A percentile compares a stretch with the other conserved stretches of the same genome.
Evolutionary conservation across 768 basidiomycete species (phyloP).

Genomic region (Neoboletus magnificus): DNA sequence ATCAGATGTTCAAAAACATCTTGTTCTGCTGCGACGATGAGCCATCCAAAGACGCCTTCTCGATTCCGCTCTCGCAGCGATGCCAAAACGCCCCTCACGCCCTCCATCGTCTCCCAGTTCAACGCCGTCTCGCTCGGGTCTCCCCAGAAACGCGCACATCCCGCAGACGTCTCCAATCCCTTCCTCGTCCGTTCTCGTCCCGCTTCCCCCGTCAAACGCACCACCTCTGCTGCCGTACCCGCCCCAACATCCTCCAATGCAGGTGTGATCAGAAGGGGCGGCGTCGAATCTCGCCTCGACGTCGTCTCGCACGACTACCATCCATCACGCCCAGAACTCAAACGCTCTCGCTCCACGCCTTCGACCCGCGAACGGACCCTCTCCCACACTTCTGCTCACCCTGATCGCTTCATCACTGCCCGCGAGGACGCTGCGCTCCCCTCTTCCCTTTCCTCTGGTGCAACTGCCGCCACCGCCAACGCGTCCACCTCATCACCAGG

Average conservation of each 20-base stretch:
- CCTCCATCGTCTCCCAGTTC: slow-evolving; percentile 40
- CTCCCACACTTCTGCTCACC: slow-evolving; percentile 42
- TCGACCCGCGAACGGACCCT: slow-evolving; percentile 40
- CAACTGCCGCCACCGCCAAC: slow-evolving; percentile 33
- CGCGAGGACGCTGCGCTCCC: slow-evolving; percentile 53
- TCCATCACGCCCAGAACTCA: slow-evolving; percentile 58
- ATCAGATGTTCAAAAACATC: too few relatives aligned
- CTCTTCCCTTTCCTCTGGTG: slow-evolving; percentile 61
- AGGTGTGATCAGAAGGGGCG: slow-evolving; percentile 73
- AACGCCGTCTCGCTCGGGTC: slow-evolving; percentile 36
- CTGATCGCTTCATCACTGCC: slow-evolving; percentile 73
- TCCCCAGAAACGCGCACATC: slow-evolving; percentile 28
- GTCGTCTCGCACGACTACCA: slow-evolving; percentile 77
- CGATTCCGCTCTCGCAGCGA: slow-evolving; percentile 48
- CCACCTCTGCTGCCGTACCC: slow-evolving; percentile 47
- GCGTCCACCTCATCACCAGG: slow-evolving; percentile 61
- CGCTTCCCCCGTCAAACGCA: slow-evolving; percentile 63
- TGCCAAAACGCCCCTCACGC: slow-evolving; percentile 47
- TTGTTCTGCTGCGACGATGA: slow-evolving; percentile 16
- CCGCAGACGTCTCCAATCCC: slow-evolving; percentile 58
- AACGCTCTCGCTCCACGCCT: slow-evolving; percentile 73
- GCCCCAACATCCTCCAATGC: slow-evolving; percentile 56
- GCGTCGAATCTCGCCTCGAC: slow-evolving; percentile 71
- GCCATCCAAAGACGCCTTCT: slow-evolving; percentile 43
- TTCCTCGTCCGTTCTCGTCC: slow-evolving; percentile 58